phyloP scores from a whole-genome alignment of 1,284 basidiomycete genomes.

The Testicularia cyperi region DNA sequence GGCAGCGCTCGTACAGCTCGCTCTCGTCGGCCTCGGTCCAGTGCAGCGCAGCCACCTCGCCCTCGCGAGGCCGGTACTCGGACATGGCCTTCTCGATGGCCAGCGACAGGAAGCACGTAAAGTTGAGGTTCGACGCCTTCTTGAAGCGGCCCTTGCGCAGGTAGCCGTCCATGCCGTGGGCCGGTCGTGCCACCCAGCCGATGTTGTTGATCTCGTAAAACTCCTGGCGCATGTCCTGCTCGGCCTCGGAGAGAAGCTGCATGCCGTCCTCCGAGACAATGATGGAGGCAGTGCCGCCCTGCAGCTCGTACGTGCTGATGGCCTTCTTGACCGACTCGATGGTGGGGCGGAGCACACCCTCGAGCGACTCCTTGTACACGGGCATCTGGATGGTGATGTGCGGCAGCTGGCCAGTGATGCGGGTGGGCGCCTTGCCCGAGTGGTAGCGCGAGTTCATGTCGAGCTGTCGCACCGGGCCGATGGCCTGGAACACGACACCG shows the following conservation, averaged over 20 bases:
- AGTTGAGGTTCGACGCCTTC: slow-evolving; percentile 87
- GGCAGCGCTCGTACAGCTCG: slow-evolving; percentile 23
- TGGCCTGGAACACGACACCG: slow-evolving; percentile 58
- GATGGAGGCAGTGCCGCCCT: slow-evolving; percentile 75
- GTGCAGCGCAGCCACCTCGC: slow-evolving; percentile 1
- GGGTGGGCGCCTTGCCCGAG: slow-evolving; percentile 62
- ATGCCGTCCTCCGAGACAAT: slow-evolving; percentile 77
- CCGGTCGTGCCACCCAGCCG: slow-evolving; percentile 78
- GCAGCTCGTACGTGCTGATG: slow-evolving; percentile 83
- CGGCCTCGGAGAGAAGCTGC: slow-evolving; percentile 67
- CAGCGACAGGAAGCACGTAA: slow-evolving; percentile 72
- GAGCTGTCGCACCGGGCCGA: slow-evolving; percentile 70
- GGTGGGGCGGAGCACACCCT: slow-evolving; percentile 67
- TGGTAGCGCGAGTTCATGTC: slow-evolving; percentile 60
- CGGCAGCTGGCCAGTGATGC: slow-evolving; percentile 72
- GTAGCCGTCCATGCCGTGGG: slow-evolving; percentile 71
- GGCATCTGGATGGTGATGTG: slow-evolving; percentile 77
- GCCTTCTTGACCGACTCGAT: slow-evolving; percentile 78
- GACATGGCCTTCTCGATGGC: slow-evolving; percentile 67
- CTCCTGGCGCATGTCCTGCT: slow-evolving; percentile 69
- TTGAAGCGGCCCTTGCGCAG: slow-evolving; percentile 83
- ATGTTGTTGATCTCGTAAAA: slow-evolving; percentile 77
- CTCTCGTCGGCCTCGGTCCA: slow-evolving; percentile 39
- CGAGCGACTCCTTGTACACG: slow-evolving; percentile 69
- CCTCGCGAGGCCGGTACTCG: slow-evolving; percentile 7